phyloP scores from a whole-genome alignment of 495 filamentous ascomycete genomes.

The Usnea hakonensis region DNA sequence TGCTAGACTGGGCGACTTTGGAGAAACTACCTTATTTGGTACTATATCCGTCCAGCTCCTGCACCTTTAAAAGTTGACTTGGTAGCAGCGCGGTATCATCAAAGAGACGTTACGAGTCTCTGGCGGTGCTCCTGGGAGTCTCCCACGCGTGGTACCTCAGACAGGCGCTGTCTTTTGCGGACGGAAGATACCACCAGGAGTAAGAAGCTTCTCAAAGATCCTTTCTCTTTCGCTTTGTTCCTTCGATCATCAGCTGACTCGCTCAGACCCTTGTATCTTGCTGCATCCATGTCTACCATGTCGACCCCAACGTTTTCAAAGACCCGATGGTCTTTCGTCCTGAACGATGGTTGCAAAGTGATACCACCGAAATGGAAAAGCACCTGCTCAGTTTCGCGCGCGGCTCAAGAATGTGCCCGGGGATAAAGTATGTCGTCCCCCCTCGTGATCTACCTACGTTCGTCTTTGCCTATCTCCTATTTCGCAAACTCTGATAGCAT shows the following conservation, averaged over 20 bases:
- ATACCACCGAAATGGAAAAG: conserved; percentile 22
- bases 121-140: conserved; percentile 23
- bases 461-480: background rate
- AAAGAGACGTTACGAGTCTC: conserved; percentile 37
- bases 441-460: background rate
- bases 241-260: background rate
- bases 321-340: conserved; percentile 28
- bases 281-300: conserved; percentile 28
- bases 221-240: background rate
- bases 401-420: conserved; percentile 40
- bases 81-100: conserved; percentile 29
- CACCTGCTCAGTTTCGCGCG: conserved; percentile 38
- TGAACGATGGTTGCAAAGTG: conserved; percentile 39
- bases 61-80: background rate
- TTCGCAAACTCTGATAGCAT: background rate
- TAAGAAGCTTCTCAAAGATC: background rate
- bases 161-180: conserved; percentile 20
- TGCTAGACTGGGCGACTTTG: conserved; percentile 24
- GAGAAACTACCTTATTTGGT: conserved; percentile 33
- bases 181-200: conserved; percentile 30
- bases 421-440: conserved; percentile 29
- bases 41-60: background rate
- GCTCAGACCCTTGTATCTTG: conserved; percentile 27
- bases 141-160: conserved; percentile 21
- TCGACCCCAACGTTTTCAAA: conserved; percentile 1